Evolutionary conservation across 129 eudicot species (phyloP), one percentile per base, ranked within the genome.

Genomic region (Pittosporum tobira): DNA sequence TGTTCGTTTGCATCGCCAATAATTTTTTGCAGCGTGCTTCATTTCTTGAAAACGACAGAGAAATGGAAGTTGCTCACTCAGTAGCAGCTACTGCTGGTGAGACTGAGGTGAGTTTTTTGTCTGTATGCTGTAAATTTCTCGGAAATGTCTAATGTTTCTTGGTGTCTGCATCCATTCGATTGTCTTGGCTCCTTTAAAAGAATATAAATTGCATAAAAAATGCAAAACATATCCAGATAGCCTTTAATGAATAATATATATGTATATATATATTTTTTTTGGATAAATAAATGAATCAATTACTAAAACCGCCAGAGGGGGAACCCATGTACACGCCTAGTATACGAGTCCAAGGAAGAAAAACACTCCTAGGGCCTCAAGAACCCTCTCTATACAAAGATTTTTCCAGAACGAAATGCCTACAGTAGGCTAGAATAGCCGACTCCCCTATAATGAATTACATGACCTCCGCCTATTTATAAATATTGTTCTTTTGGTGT

Each of bases 51-150:
- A 86, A 91, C 46, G 94, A 91, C 73, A 67, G 79, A 47, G 98
- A 91, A 76, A 91, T 91, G 95, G 98, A 91, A 78, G 90, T 77
- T 66, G 98, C 98, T 71, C 98, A 85, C 77, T 78, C 94, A 54
- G 88, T 80, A 62, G 98, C 98, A 15, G 98, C 90, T 54, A 74
- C 79, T 71, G 98, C 84, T 80, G 98, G 98, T 75, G 98, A 91
- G 13, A 91, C 98, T 24, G 81, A 83, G 85, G 97, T 90, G 29
- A 75, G 78, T 62, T 52, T 47, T 11, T n/a, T 38, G 19, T 58
- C 22, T 37, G 48, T 13, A 4, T 21, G 31, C 1, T 37, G 16
- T 15, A 38, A 6, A 30, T 19, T 31, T 4, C n/a, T 44, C 12
- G 1, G 23, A 7, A n/a, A 37, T 19, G 3, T 18, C 19, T 22